Conservation (phyloP, 164 flowering plant genomes). For the Nymphaea colorata region DNA sequence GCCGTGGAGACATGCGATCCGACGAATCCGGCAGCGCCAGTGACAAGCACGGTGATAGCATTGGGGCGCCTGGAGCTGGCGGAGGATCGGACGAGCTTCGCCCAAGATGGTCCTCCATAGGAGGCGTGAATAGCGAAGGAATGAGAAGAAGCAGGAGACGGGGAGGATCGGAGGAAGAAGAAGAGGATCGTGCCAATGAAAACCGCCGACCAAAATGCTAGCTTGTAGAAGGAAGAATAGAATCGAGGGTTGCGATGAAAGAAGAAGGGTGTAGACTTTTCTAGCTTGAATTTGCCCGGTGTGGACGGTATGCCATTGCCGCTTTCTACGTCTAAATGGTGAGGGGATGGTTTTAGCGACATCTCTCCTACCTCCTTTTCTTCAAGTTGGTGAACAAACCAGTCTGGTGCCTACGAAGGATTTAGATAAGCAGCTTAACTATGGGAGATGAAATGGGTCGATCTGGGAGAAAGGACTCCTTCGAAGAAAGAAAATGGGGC, state of each 20-base stretch:
- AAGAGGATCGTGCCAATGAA: constrained; percentile 46
- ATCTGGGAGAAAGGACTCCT: not conserved
- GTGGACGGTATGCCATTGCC: constrained; percentile 48
- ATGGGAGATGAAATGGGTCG: not conserved
- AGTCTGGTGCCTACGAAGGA: not conserved
- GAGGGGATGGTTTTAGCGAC: not conserved
- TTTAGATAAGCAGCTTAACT: not conserved
- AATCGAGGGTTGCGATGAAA: constrained; percentile 8
- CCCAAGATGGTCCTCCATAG: constrained; percentile 66
- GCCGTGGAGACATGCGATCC: constrained; percentile 78
- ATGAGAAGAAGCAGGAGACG: constrained; percentile 21
- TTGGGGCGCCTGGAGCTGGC: constrained; percentile 40
- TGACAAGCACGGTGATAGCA: constrained; percentile 70
- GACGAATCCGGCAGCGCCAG: constrained; percentile 92
- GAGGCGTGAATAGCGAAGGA: constrained; percentile 3
- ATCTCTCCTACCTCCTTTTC: not conserved
- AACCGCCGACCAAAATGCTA: constrained; percentile 54
- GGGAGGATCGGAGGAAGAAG: constrained; percentile 39
- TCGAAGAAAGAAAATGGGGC: not conserved
- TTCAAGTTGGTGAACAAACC: not conserved
- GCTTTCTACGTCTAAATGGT: not conserved
- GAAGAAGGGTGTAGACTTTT: constrained; percentile 43
- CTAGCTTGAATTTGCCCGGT: constrained; percentile 95
- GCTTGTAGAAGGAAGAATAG: constrained; percentile 48
- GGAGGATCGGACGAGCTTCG: constrained; percentile 55